Evolutionary conservation across 225 moss, liverwort and hornwort genomes (phyloP).

Genomic region (Pleurozium schreberi): DNA sequence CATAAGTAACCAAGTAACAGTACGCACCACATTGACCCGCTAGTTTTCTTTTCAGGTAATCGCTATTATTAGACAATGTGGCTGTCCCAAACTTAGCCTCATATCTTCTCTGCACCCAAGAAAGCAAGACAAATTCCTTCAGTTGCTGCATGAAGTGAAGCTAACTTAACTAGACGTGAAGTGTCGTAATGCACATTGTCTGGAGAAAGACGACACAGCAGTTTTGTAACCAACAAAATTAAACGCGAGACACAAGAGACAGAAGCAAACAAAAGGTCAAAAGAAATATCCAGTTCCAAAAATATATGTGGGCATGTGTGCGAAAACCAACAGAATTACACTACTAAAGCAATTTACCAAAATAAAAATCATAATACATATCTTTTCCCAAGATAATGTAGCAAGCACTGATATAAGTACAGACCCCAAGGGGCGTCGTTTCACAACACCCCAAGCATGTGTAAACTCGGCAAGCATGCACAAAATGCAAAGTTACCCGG

Average conservation of each 20-base stretch:
- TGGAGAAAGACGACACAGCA: not conserved
- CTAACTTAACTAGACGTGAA: not conserved
- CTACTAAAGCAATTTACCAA: not conserved
- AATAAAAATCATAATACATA: not conserved
- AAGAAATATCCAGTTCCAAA: not conserved
- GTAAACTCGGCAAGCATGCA: not conserved
- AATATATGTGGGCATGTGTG: not conserved
- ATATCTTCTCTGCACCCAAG: conserved; percentile 41
- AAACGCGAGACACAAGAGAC: not conserved
- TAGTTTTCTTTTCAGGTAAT: conserved; percentile 52
- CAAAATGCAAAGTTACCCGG: conserved; percentile 19
- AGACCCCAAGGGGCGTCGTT: not conserved
- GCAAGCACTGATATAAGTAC: not conserved
- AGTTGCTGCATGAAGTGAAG: not conserved
- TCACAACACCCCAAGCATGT: not conserved
- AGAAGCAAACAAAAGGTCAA: not conserved
- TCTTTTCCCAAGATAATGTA: not conserved
- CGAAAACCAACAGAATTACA: not conserved
- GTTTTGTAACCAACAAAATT: not conserved
- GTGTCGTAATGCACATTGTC: not conserved
- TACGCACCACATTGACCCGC: conserved; percentile 62
- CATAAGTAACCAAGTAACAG: not conserved
- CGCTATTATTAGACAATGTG: conserved; percentile 52
- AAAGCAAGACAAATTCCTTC: conserved; percentile 7
- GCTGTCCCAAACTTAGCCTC: conserved; percentile 60